These are phyloP conservation scores for Byssothecium circinans DNA, from an alignment of 2,329 filamentous ascomycete genomes.

Conservation along the genomic window DNA sequence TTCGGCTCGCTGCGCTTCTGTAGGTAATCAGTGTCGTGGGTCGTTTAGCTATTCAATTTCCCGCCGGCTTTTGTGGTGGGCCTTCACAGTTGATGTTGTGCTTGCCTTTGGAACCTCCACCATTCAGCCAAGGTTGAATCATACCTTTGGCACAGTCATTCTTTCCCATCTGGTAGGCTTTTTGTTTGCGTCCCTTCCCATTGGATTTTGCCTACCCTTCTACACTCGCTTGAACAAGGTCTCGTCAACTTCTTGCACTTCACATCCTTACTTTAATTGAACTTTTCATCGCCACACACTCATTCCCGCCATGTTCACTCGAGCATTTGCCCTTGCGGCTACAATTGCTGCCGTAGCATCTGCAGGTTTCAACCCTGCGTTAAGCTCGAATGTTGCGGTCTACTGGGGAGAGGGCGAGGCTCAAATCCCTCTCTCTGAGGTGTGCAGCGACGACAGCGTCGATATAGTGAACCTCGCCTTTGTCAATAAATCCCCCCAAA, in stretches of 20 bases:
- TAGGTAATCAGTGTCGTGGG: constrained; percentile 24
- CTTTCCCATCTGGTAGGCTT: constrained; percentile 33
- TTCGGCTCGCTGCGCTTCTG: constrained; percentile 22
- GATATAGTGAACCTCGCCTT: constrained; percentile 62
- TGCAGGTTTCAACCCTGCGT: constrained; percentile 46
- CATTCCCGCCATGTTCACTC: constrained; percentile 21
- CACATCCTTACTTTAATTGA: constrained; percentile 35
- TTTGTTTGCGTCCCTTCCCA: constrained; percentile 62
- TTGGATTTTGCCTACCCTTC: constrained; percentile 41
- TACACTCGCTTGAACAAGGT: no score
- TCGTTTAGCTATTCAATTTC: constrained; percentile 21
- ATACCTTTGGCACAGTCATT: neutral
- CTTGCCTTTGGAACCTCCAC: constrained; percentile 7
- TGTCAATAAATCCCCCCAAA: constrained; percentile 57
- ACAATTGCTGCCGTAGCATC: constrained; percentile 33
- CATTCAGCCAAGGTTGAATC: constrained; percentile 2
- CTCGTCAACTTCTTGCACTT: no score
- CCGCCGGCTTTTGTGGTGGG: constrained; percentile 1
- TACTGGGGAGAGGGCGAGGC: constrained; percentile 59
- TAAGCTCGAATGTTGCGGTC: constrained; percentile 54
- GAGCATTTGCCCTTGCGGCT: constrained; percentile 31
- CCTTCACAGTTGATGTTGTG: constrained; percentile 22
- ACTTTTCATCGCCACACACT: constrained; percentile 41
- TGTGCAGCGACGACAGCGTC: constrained; percentile 54
- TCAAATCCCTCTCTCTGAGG: constrained; percentile 53